These are phyloP conservation scores for Sugiyamaella castrensis DNA, from an alignment of 1,139 yeast genomes.

Conservation along the genomic window DNA sequence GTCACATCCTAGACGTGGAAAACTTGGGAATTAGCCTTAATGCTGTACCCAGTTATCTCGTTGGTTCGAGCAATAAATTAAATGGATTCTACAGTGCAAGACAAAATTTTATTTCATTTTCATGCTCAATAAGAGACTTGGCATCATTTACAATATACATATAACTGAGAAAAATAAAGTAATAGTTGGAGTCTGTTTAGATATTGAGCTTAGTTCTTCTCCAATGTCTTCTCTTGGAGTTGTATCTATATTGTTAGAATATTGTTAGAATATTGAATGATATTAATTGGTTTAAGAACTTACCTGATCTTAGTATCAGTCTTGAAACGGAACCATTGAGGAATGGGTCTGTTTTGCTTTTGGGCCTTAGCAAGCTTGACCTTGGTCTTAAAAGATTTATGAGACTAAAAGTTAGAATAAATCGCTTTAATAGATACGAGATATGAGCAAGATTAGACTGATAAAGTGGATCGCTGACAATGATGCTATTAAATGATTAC, in stretches of 20 bases:
- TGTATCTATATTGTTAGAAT: slow-evolving; percentile 51
- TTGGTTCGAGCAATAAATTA: too few species aligned
- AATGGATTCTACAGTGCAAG: not conserved
- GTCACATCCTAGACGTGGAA: too few species aligned
- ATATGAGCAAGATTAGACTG: too few species aligned
- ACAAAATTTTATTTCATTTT: too few species aligned
- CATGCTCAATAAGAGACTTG: too few species aligned
- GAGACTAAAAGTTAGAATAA: slow-evolving; percentile 43
- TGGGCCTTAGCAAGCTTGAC: slow-evolving; percentile 99
- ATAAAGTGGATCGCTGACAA: too few species aligned
- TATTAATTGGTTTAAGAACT: slow-evolving; percentile 13
- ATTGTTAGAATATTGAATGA: not conserved
- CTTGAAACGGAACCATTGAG: slow-evolving; percentile 99
- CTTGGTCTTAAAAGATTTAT: slow-evolving; percentile 97
- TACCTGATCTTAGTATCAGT: slow-evolving; percentile 90
- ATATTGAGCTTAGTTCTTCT: slow-evolving; percentile 99
- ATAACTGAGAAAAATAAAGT: slow-evolving; percentile 4
- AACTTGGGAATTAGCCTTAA: too few species aligned
- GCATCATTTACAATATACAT: too few species aligned
- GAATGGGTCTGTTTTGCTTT: slow-evolving; percentile 99
- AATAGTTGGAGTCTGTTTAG: slow-evolving; percentile 47
- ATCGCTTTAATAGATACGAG: too few species aligned
- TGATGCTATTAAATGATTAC: too few species aligned
- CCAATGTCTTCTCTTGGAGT: slow-evolving; percentile 99
- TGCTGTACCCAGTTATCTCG: too few species aligned